These are phyloP conservation scores for Lichtheimia ornata DNA, from an alignment of 371 early-diverging fungal genomes.

Conservation along the genomic window DNA sequence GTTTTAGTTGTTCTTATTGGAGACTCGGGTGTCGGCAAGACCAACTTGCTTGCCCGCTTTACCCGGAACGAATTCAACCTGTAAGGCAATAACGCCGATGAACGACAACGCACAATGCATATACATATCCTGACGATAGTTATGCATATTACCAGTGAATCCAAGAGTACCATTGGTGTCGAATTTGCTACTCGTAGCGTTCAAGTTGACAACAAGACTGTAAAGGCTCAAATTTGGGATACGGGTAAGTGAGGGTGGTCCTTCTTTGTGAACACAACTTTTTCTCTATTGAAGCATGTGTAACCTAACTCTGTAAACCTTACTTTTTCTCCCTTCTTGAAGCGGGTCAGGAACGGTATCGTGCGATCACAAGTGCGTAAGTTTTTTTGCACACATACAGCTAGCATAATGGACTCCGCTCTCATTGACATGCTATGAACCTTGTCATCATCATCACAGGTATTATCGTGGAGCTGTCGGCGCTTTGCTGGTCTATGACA, in stretches of 20 bases:
- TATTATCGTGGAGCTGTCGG: conserved; percentile 99
- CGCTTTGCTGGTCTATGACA: conserved; percentile 98
- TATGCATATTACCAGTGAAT: conserved; percentile 49
- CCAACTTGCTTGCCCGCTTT: conserved; percentile 97
- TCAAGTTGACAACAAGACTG: conserved; percentile 94
- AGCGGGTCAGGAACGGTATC: conserved; percentile 91
- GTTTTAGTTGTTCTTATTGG: conserved; percentile 97
- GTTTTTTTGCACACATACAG: conserved; percentile 16
- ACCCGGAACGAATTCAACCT: conserved; percentile 97
- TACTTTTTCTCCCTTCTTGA: not conserved
- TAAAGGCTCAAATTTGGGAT: conserved; percentile 99
- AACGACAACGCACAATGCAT: too few relatives aligned
- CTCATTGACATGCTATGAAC: too few relatives aligned
- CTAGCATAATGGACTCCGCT: too few relatives aligned
- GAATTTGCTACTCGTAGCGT: conserved; percentile 99
- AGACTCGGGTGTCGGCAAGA: conserved; percentile 99
- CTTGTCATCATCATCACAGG: conserved; percentile 29
- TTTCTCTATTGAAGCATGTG: not conserved
- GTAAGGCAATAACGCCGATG: not conserved
- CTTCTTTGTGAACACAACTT: not conserved
- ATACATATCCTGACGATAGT: too few relatives aligned
- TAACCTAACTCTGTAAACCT: not conserved
- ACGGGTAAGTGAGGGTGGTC: conserved; percentile 47
- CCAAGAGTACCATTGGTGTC: conserved; percentile 99
- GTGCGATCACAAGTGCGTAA: conserved; percentile 89